Conservation (phyloP, 495 filamentous ascomycete species). For the Podospora conica region DNA sequence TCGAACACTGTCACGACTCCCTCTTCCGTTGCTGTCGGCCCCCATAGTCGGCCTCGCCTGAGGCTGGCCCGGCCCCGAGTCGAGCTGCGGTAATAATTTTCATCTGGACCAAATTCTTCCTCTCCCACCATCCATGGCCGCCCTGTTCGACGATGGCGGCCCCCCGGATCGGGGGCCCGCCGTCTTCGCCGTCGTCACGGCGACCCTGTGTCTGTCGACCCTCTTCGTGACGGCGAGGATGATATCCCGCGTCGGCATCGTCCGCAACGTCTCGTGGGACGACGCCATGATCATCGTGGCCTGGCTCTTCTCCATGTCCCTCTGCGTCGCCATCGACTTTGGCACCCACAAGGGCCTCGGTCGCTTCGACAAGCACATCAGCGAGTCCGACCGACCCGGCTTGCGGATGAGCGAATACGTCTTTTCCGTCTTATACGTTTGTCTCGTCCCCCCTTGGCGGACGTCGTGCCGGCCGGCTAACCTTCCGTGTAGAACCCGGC, state of each 20-base stretch:
- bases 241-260: slow-evolving; percentile 64
- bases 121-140: slow-evolving; percentile 10
- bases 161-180: slow-evolving; percentile 54
- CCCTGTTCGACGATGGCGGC: not conserved
- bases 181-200: slow-evolving; percentile 69
- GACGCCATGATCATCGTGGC: slow-evolving; percentile 82
- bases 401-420: slow-evolving; percentile 69
- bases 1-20: not conserved
- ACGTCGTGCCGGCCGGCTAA: not conserved
- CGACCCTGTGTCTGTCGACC: slow-evolving; percentile 59
- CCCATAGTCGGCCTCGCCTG: slow-evolving; percentile 2
- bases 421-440: slow-evolving; percentile 77
- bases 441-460: slow-evolving; percentile 24
- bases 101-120: not conserved
- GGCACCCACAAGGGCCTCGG: slow-evolving; percentile 67
- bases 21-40: not conserved
- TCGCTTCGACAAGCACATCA: slow-evolving; percentile 63
- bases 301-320: slow-evolving; percentile 75
- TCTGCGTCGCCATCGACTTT: slow-evolving; percentile 70
- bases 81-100: too few relatives aligned
- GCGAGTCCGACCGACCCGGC: slow-evolving; percentile 32
- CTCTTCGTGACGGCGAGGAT: slow-evolving; percentile 69
- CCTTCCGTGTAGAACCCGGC: slow-evolving; percentile 64
- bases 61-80: not conserved
- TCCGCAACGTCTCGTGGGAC: slow-evolving; percentile 61